Evolutionary conservation across 139 green algal genomes (phyloP).

Genomic region (Gonium pectorale): DNA sequence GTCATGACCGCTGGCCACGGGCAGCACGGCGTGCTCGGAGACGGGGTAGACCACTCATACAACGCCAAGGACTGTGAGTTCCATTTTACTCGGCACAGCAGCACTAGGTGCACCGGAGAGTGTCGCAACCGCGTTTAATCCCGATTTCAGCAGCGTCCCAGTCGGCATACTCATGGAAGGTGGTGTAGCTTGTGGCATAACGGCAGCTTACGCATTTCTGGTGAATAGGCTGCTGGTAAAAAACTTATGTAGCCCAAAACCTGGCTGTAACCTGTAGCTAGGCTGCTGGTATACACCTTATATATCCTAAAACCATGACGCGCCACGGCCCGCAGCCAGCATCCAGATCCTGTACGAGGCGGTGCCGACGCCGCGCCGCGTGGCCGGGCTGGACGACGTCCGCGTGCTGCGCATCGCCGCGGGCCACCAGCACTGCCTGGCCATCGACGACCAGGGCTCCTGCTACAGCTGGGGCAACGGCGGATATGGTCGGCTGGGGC

Average conservation of each 20-base stretch:
- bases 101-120: no score
- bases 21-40: conserved; percentile 95
- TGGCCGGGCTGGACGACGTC: conserved; percentile 69
- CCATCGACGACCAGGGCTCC: conserved; percentile 65
- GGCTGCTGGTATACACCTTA: no score
- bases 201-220: no score
- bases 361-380: conserved; percentile 78
- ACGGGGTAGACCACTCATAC: conserved; percentile 91
- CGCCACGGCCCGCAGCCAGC: conserved; percentile 57
- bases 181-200: no score
- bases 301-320: no score
- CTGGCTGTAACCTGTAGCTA: no score
- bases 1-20: conserved; percentile 75
- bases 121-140: no score
- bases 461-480: conserved; percentile 88
- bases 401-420: conserved; percentile 78
- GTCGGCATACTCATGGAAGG: no score
- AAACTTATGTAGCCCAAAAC: no score
- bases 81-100: no score
- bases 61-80: conserved; percentile 88
- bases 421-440: conserved; percentile 89
- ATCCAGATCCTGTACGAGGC: conserved; percentile 93
- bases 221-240: no score
- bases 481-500: conserved; percentile 91
- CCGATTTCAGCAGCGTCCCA: no score